phyloP scores from a whole-genome alignment of 2,329 filamentous ascomycete genomes.

The Reticulascus tulasneorum region DNA sequence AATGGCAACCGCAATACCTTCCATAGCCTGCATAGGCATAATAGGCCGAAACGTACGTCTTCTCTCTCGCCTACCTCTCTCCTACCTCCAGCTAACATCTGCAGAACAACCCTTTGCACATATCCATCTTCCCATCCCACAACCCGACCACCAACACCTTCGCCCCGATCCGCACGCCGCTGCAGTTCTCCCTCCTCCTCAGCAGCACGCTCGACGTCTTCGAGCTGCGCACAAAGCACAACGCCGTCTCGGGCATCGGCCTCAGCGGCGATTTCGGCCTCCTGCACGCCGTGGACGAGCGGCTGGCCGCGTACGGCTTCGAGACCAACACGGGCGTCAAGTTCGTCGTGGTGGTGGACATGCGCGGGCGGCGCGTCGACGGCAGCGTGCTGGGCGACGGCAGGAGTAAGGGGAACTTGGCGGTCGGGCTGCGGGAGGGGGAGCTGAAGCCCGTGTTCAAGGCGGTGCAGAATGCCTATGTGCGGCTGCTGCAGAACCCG shows the following conservation, averaged over 20 bases:
- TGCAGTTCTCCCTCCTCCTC: conserved; percentile 89
- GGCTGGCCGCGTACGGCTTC: conserved; percentile 90
- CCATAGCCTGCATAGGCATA: conserved; percentile 88
- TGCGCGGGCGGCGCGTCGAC: conserved; percentile 64
- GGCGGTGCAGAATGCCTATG: conserved; percentile 89
- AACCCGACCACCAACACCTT: conserved; percentile 49
- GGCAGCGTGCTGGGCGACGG: conserved; percentile 13
- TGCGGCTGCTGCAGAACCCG: conserved; percentile 83
- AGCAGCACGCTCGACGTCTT: conserved; percentile 93
- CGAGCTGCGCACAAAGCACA: conserved; percentile 73
- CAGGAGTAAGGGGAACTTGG: conserved; percentile 31
- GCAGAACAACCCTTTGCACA: conserved; percentile 94
- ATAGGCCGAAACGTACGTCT: conserved; percentile 82
- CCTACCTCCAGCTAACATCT: not conserved
- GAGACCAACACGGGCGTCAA: conserved; percentile 94
- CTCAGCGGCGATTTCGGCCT: conserved; percentile 84
- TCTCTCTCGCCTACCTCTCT: not conserved
- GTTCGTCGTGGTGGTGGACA: conserved; percentile 86
- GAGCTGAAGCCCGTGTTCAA: conserved; percentile 88
- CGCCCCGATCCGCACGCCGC: conserved; percentile 60
- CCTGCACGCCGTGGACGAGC: conserved; percentile 89
- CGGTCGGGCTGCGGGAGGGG: conserved; percentile 72
- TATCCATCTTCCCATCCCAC: conserved; percentile 81
- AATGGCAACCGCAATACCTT: conserved; percentile 64
- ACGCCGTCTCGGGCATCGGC: conserved; percentile 44